Evolutionary conservation across 2,329 filamentous ascomycete genomes (phyloP).

Genomic region (Phyllosticta citriasiana): DNA sequence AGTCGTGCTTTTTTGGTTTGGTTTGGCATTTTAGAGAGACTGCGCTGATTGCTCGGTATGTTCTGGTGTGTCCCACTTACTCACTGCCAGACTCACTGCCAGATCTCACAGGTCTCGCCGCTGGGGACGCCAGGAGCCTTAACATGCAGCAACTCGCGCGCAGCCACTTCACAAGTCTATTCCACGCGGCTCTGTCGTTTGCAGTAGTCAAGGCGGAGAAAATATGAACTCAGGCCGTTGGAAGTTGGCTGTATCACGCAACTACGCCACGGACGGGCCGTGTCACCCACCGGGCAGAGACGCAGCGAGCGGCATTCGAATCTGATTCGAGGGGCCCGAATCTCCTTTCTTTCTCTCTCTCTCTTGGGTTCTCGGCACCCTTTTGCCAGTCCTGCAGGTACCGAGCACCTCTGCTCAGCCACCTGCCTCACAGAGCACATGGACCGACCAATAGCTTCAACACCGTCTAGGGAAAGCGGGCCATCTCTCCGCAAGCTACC

Average conservation of each 20-base stretch:
- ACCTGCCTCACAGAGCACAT: neutral
- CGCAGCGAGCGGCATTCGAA: neutral
- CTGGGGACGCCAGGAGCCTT: too few species aligned
- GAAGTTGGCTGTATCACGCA: neutral
- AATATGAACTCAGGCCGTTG: neutral
- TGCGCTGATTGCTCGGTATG: too few species aligned
- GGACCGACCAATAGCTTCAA: neutral
- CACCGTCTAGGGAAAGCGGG: neutral
- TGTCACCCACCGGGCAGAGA: neutral
- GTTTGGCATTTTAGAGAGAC: too few species aligned
- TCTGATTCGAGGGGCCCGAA: neutral
- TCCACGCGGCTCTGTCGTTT: too few species aligned
- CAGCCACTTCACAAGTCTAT: too few species aligned
- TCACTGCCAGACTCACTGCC: too few species aligned
- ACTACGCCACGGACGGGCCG: neutral
- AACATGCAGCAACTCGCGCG: too few species aligned
- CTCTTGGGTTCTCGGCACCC: neutral
- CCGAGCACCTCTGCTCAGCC: neutral
- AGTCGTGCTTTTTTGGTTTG: too few species aligned
- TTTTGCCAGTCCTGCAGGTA: neutral
- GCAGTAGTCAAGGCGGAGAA: neutral
- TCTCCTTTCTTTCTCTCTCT: neutral
- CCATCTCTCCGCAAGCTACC: neutral
- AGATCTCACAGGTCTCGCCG: too few species aligned
- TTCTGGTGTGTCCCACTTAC: too few species aligned